phyloP scores from a whole-genome alignment of 257 asterid species.

The Agastache rugosa region DNA sequence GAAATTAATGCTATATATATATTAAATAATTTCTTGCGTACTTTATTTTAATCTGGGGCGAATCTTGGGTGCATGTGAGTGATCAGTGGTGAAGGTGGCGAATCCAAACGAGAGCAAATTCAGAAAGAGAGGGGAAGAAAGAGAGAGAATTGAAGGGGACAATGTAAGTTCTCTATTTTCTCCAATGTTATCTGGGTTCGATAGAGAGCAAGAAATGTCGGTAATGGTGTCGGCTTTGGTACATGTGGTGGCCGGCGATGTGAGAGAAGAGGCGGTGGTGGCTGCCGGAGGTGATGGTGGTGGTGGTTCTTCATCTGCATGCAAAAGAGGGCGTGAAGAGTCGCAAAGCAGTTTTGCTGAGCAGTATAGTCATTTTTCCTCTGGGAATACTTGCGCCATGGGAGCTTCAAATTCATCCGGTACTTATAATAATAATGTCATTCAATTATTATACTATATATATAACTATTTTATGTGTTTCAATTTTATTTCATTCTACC shows the following conservation, averaged over 20 bases:
- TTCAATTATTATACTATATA: too few relatives aligned
- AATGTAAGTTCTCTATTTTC: neutral
- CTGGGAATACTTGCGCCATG: neutral
- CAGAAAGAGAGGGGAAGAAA: neutral
- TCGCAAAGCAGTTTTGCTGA: neutral
- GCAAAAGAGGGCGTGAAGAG: slow-evolving; percentile 27
- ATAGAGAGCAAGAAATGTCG: slow-evolving; percentile 46
- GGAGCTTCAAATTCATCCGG: slow-evolving; percentile 17
- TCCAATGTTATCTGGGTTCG: slow-evolving; percentile 29
- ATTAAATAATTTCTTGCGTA: neutral
- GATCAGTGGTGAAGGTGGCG: slow-evolving; percentile 40
- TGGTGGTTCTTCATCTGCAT: slow-evolving; percentile 29
- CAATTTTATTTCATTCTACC: too few relatives aligned
- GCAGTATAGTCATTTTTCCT: neutral
- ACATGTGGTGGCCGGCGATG: slow-evolving; percentile 51
- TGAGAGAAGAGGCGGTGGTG: neutral
- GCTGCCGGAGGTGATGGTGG: neutral
- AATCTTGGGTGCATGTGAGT: slow-evolving; percentile 20
- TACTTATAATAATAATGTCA: neutral
- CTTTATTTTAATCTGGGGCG: neutral
- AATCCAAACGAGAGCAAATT: slow-evolving; percentile 24
- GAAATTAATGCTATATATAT: neutral
- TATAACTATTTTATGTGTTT: neutral
- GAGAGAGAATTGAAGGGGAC: neutral
- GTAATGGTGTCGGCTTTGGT: slow-evolving; percentile 68